A percentile compares a stretch with the other conserved stretches of the same genome.
These are phyloP conservation scores for Myxozyma monticola DNA, from an alignment of 805 yeast species.

Conservation along the genomic window DNA sequence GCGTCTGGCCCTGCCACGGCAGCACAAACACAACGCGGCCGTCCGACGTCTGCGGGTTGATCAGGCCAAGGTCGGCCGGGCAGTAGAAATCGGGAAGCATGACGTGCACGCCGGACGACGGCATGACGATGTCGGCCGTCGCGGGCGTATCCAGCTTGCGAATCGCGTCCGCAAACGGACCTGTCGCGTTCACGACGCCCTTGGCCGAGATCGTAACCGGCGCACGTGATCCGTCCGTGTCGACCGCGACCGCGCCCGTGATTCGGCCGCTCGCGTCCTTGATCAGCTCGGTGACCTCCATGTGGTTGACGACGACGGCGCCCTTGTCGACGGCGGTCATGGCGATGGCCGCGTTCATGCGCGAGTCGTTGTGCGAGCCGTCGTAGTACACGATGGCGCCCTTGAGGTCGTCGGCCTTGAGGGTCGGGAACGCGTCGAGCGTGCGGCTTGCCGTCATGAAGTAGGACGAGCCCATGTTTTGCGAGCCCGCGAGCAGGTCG, in stretches of 20 bases:
- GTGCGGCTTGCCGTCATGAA: conserved; percentile 67
- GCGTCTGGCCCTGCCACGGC: conserved; percentile 97
- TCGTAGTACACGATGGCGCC: conserved; percentile 94
- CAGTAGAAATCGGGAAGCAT: conserved; percentile 90
- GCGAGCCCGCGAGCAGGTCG: conserved; percentile 86
- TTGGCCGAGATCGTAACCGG: conserved; percentile 30
- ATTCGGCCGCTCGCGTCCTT: conserved; percentile 64
- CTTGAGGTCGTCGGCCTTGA: conserved; percentile 73
- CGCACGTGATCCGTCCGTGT: conserved; percentile 41
- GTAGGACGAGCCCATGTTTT: conserved; percentile 78
- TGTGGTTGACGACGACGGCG: conserved; percentile 85
- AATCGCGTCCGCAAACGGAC: conserved; percentile 83
- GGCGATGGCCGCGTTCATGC: conserved; percentile 85
- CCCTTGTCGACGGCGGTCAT: conserved; percentile 82
- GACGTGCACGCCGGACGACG: conserved; percentile 91
- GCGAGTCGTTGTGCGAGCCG: conserved; percentile 89
- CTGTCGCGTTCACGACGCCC: conserved; percentile 86
- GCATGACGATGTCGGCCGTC: conserved; percentile 77
- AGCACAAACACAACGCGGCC: conserved; percentile 96
- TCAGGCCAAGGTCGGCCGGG: conserved; percentile 80
- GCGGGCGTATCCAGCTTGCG: conserved; percentile 76
- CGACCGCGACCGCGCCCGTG: conserved; percentile 73
- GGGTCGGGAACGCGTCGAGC: conserved; percentile 77
- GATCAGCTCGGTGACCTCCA: conserved; percentile 72
- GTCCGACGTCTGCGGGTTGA: conserved; percentile 89